phyloP scores from a whole-genome alignment of 2,329 filamentous ascomycete genomes.

The Hortaea sp. region DNA sequence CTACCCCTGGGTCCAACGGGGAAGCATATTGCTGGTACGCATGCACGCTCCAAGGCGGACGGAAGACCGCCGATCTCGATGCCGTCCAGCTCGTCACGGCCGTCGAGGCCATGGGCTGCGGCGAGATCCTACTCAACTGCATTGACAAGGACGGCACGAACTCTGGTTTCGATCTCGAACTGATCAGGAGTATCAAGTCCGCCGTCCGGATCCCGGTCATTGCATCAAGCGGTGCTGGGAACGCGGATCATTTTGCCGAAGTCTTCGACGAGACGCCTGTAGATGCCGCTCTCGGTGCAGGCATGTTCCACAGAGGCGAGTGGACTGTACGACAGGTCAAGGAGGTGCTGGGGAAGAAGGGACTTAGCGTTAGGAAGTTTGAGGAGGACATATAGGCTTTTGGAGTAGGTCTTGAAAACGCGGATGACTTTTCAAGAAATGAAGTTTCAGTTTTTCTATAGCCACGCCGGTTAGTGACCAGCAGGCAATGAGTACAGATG shows the following conservation, averaged over 20 bases:
- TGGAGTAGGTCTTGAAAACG: neutral
- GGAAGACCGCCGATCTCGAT: constrained; percentile 88
- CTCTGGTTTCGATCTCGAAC: constrained; percentile 85
- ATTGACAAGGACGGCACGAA: constrained; percentile 96
- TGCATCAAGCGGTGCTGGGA: constrained; percentile 83
- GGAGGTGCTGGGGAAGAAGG: constrained; percentile 60
- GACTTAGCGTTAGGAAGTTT: constrained; percentile 68
- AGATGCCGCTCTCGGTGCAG: constrained; percentile 87
- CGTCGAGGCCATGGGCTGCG: constrained; percentile 90
- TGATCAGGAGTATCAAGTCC: constrained; percentile 80
- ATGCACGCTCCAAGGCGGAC: constrained; percentile 90
- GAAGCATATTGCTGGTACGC: constrained; percentile 91
- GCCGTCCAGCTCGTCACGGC: constrained; percentile 79
- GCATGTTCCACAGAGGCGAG: constrained; percentile 95
- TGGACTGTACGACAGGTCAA: constrained; percentile 95
- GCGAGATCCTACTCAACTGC: constrained; percentile 92
- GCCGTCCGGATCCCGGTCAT: constrained; percentile 87
- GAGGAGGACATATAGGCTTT: constrained; percentile 43
- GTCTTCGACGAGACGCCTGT: constrained; percentile 79
- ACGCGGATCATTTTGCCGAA: constrained; percentile 77
- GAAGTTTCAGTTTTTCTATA: no score
- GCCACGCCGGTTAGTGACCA: no score
- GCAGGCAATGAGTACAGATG: no score
- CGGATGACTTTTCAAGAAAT: no score
- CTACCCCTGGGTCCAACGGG: constrained; percentile 59